Evolutionary conservation across 75 land plant genomes (phyloP).

Genomic region (Picea glauca): DNA sequence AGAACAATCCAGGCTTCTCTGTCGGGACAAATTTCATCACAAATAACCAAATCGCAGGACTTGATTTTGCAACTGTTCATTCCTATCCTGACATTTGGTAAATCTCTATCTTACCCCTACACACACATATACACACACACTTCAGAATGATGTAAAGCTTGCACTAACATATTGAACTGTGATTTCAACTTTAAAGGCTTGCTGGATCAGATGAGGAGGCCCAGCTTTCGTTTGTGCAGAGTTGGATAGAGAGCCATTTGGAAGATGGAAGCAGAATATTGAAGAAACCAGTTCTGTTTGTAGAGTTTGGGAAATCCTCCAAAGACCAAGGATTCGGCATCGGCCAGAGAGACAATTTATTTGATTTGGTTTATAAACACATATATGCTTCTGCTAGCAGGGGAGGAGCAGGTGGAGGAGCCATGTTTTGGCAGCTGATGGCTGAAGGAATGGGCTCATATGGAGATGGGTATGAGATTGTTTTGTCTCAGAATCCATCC

Average conservation of each 20-base stretch:
- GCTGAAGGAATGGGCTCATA: conserved; percentile 6
- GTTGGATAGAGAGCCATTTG: conserved; percentile 38
- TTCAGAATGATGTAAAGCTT: not conserved
- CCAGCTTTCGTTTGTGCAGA: conserved; percentile 25
- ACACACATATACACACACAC: too few relatives aligned
- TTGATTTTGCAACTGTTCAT: conserved; percentile 75
- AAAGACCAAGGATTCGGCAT: not conserved
- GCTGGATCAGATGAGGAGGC: conserved; percentile 15
- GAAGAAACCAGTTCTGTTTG: conserved; percentile 41
- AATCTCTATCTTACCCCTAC: not conserved
- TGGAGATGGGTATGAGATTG: conserved; percentile 18
- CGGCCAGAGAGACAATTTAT: conserved; percentile 15
- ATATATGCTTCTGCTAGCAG: conserved; percentile 29
- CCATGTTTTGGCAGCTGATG: conserved; percentile 40
- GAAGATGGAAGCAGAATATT: conserved; percentile 22
- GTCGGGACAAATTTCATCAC: conserved; percentile 69
- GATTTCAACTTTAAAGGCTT: conserved; percentile 25
- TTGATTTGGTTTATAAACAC: conserved; percentile 15
- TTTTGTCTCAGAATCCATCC: conserved; percentile 32
- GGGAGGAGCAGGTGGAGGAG: conserved; percentile 31
- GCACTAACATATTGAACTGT: not conserved
- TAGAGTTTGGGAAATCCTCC: conserved; percentile 48
- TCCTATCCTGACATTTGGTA: conserved; percentile 74
- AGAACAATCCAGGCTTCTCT: conserved; percentile 29
- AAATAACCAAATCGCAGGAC: conserved; percentile 33